Conservation (phyloP, 208 protist genomes). For the Strigomonas culicis region DNA sequence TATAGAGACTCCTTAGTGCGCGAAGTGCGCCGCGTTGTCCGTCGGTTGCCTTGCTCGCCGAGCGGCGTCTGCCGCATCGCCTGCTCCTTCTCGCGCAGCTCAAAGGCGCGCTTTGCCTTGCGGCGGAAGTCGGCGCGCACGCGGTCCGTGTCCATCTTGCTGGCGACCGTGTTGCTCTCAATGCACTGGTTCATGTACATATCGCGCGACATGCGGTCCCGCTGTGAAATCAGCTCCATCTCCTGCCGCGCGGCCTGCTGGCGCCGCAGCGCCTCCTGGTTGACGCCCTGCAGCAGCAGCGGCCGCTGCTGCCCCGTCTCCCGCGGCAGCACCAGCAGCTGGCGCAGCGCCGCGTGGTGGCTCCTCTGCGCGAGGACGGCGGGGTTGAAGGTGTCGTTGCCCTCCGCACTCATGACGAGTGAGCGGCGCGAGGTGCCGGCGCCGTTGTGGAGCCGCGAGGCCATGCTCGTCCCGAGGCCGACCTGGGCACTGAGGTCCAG, state of each 20-base stretch:
- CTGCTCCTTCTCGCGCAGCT: conserved; percentile 14
- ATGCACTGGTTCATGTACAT: conserved; percentile 34
- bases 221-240: conserved; percentile 22
- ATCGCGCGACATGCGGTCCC: conserved; percentile 28
- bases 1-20: too few species aligned
- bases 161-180: conserved; percentile 12
- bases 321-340: conserved; percentile 22
- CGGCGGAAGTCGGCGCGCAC: conserved; percentile 10
- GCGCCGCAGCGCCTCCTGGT: conserved; percentile 24
- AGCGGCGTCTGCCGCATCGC: background rate
- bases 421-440: background rate
- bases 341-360: background rate
- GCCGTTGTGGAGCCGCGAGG: background rate
- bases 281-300: conserved; percentile 26
- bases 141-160: conserved; percentile 9
- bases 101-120: conserved; percentile 12
- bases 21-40: background rate
- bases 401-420: background rate
- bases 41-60: background rate
- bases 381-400: background rate
- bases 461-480: background rate
- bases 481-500: background rate
- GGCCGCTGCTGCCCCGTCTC: conserved; percentile 29
- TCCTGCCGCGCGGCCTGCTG: conserved; percentile 26
- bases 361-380: background rate